Percentiles rank a stretch among this genome's conserved stretches.
These are phyloP conservation scores for Durusdinium trenchii DNA, from an alignment of 73 alveolate species.

Conservation along the genomic window DNA sequence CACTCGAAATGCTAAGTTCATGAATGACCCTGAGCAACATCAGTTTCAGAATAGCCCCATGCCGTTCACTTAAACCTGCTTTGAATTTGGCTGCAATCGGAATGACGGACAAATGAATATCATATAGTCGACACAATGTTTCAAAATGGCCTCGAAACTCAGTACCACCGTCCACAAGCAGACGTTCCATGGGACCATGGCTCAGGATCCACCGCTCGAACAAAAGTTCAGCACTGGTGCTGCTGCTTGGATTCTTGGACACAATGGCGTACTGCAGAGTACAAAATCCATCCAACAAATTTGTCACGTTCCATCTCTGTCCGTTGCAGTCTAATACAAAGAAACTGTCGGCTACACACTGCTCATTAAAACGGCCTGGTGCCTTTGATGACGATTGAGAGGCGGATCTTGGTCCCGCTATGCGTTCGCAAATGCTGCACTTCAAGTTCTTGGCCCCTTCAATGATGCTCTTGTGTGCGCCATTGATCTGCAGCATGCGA, in stretches of 20 bases:
- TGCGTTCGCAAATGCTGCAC: background rate
- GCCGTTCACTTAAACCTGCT: background rate
- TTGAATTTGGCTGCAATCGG: background rate
- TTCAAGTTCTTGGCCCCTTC: background rate
- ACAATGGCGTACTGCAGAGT: background rate
- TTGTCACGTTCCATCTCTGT: background rate
- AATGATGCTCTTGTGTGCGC: background rate
- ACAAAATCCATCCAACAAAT: background rate
- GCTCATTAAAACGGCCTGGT: background rate
- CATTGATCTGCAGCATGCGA: background rate
- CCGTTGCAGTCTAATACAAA: background rate
- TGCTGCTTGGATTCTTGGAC: background rate
- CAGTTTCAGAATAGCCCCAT: background rate
- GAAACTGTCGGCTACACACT: background rate
- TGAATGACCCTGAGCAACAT: no score
- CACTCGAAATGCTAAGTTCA: no score
- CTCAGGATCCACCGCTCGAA: background rate
- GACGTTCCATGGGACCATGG: background rate
- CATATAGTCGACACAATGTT: background rate
- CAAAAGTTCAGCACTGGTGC: background rate
- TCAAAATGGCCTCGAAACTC: background rate
- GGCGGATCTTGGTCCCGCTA: background rate
- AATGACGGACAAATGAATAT: background rate
- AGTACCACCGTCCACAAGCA: background rate
- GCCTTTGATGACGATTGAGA: background rate